Evolutionary conservation across 176 grass and related monocot genomes (phyloP).

Genomic region (Avena atlantica): DNA sequence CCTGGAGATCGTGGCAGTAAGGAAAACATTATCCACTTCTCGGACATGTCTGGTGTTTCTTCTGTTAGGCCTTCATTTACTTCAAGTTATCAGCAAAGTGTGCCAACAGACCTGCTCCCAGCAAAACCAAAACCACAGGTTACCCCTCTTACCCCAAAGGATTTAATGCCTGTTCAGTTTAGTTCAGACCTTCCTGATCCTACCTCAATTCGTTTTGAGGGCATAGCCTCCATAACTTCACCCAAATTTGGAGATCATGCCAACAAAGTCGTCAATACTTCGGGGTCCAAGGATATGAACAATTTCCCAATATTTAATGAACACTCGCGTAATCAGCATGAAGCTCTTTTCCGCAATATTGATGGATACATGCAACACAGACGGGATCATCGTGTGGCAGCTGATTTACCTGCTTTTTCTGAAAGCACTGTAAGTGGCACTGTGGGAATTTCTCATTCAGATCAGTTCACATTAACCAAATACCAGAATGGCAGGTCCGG

Average conservation of each 20-base stretch:
- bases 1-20: conserved; percentile 29
- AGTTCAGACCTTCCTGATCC: conserved; percentile 59
- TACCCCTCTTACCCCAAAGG: conserved; percentile 57
- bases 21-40: conserved; percentile 33
- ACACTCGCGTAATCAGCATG: conserved; percentile 44
- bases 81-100: conserved; percentile 38
- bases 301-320: conserved; percentile 54
- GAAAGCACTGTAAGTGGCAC: conserved; percentile 38
- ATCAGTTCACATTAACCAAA: conserved; percentile 54
- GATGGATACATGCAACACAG: conserved; percentile 51
- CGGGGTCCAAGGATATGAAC: conserved; percentile 46
- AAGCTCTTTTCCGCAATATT: conserved; percentile 37
- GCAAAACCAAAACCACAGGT: conserved; percentile 44
- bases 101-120: conserved; percentile 32
- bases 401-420: conserved; percentile 42
- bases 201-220: conserved; percentile 61
- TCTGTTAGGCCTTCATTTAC: conserved; percentile 28
- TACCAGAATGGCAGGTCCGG: conserved; percentile 53
- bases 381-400: conserved; percentile 33
- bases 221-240: conserved; percentile 56
- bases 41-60: conserved; percentile 36
- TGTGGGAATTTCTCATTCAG: conserved; percentile 43
- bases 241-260: conserved; percentile 55
- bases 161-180: conserved; percentile 72
- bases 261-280: conserved; percentile 36